Percentiles rank a stretch among this genome's conserved stretches.
phyloP scores from a whole-genome alignment of 441 rosid species.

The Mallotus japonicus region DNA sequence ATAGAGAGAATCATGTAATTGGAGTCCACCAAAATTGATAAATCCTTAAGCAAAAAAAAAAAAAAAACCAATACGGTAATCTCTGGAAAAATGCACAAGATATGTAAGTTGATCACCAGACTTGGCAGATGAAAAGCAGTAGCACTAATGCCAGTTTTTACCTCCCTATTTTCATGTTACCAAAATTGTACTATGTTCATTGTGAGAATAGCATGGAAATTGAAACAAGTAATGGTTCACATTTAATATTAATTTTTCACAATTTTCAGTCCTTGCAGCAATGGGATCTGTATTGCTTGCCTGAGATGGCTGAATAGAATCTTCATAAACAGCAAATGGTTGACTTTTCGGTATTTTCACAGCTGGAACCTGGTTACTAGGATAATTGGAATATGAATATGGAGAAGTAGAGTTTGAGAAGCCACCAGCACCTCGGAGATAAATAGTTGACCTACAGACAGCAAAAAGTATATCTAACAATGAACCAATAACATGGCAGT shows the following conservation, averaged over 20 bases:
- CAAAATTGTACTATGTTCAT: neutral
- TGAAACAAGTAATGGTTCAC: neutral
- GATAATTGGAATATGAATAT: conserved; percentile 70
- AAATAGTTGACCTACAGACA: conserved; percentile 54
- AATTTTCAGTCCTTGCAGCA: conserved; percentile 13
- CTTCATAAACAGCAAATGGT: conserved; percentile 63
- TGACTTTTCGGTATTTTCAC: conserved; percentile 65
- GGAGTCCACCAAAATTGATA: no score
- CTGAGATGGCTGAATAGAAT: conserved; percentile 78
- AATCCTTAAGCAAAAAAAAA: neutral
- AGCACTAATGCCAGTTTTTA: neutral
- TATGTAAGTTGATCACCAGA: neutral
- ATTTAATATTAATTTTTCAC: neutral
- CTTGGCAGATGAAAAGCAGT: neutral
- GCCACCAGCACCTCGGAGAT: conserved; percentile 85
- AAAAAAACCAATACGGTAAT: neutral
- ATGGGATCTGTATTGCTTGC: conserved; percentile 36
- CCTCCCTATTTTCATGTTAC: neutral
- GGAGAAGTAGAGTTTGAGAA: conserved; percentile 72
- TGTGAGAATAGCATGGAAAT: neutral
- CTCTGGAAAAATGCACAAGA: neutral
- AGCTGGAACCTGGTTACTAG: conserved; percentile 48
- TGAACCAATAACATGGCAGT: conserved; percentile 10
- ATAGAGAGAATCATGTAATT: no score
- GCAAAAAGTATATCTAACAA: conserved; percentile 17